Conservation (phyloP, 202 grass and related monocot genomes). For the Carex sylvatica region DNA sequence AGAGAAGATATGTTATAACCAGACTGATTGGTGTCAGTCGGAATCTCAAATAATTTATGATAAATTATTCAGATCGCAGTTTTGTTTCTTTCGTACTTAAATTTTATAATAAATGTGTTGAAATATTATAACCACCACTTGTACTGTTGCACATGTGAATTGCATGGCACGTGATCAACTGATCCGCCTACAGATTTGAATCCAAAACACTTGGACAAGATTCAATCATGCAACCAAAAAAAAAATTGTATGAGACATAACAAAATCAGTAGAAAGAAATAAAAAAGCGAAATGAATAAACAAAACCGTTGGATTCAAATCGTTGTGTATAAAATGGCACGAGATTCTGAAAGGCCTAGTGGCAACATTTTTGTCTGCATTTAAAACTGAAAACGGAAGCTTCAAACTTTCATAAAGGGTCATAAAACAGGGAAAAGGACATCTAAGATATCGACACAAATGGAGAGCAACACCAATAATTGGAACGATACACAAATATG, state of each 20-base stretch:
- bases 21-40: background rate
- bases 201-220: background rate
- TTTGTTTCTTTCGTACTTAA: background rate
- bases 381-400: background rate
- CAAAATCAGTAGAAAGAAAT: background rate
- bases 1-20: background rate
- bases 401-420: too few relatives aligned
- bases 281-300: background rate
- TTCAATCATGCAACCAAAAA: background rate
- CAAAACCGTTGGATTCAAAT: background rate
- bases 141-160: background rate
- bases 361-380: background rate
- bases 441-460: background rate
- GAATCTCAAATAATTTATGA: background rate
- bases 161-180: background rate
- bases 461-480: conserved; percentile 10
- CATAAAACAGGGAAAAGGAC: background rate
- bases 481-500: background rate
- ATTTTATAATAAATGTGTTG: background rate
- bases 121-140: conserved; percentile 11
- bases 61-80: background rate
- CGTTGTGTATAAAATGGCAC: background rate
- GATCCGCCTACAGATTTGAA: background rate
- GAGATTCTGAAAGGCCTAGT: background rate
- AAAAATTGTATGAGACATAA: background rate